These are phyloP conservation scores for Ambispora gerdemannii DNA, from an alignment of 192 early-diverging fungal species.

Conservation along the genomic window DNA sequence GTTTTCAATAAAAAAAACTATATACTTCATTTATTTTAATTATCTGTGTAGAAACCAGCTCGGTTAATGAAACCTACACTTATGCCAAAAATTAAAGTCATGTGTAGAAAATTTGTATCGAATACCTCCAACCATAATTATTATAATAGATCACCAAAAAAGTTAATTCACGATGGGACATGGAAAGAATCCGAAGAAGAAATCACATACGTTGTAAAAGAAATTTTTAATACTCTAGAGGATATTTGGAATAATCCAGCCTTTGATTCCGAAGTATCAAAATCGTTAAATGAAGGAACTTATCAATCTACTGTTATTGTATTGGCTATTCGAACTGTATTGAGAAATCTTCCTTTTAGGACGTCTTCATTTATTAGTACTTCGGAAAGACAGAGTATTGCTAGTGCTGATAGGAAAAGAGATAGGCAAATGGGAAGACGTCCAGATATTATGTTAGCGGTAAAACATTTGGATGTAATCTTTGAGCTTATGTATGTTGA, in stretches of 20 bases:
- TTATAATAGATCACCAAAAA: no score
- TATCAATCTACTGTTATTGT: conserved; percentile 5
- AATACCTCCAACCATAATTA: no score
- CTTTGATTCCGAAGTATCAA: conserved; percentile 3
- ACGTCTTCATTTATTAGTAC: conserved; percentile 1
- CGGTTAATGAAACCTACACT: neutral
- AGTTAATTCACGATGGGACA: neutral
- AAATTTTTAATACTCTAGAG: neutral
- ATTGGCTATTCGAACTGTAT: neutral
- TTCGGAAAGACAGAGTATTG: conserved; percentile 8
- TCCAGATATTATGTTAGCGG: neutral
- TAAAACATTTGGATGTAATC: neutral
- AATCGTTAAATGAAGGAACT: conserved; percentile 11
- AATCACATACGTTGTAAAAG: neutral
- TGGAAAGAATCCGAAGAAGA: conserved; percentile 4
- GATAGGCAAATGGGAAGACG: neutral
- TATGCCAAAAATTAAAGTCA: neutral
- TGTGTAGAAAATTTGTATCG: conserved; percentile 1
- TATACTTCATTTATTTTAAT: neutral
- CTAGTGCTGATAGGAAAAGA: conserved; percentile 10
- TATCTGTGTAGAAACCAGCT: neutral
- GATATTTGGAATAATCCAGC: conserved; percentile 19
- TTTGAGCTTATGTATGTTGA: conserved; percentile 7
- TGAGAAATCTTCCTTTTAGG: conserved; percentile 6
- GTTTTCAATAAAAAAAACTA: neutral